Evolutionary conservation across 768 basidiomycete species (phyloP).

Genomic region (Leccinum ochraceum): DNA sequence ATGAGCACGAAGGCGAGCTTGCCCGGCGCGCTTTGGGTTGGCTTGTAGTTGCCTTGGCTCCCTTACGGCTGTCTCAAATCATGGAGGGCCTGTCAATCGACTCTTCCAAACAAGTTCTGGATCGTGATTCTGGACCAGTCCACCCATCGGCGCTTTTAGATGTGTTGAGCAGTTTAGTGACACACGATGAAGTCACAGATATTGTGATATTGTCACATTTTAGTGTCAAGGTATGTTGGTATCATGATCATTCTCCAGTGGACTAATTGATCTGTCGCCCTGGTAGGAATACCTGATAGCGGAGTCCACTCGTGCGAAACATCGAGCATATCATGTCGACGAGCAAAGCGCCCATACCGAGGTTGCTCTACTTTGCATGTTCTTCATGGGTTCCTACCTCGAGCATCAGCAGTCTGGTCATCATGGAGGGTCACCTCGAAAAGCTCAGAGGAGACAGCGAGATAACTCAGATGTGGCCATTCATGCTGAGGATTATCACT

Average conservation of each 20-base stretch:
- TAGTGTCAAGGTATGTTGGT: neutral
- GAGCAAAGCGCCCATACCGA: neutral
- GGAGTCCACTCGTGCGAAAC: neutral
- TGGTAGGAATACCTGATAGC: neutral
- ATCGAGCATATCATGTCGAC: neutral
- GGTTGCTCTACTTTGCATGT: neutral
- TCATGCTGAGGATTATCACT: neutral
- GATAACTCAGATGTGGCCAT: too few relatives aligned
- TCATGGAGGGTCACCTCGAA: neutral
- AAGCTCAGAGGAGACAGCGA: neutral
- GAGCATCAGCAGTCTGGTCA: neutral
- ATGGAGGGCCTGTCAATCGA: conserved; percentile 12
- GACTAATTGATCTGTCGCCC: neutral
- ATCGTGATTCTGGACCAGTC: neutral
- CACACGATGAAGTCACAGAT: neutral
- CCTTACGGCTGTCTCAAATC: conserved; percentile 9
- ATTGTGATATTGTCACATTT: neutral
- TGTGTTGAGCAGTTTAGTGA: neutral
- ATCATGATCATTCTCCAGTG: too few relatives aligned
- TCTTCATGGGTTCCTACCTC: accelerated
- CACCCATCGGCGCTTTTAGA: neutral
- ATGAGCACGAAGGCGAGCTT: neutral
- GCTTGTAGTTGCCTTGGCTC: conserved; percentile 12
- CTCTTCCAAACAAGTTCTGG: neutral
- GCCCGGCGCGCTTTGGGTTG: conserved; percentile 6